A percentile compares a stretch with the other conserved stretches of the same genome.
These are phyloP conservation scores for Amanita phalloides DNA, from an alignment of 768 basidiomycete genomes.

Conservation along the genomic window DNA sequence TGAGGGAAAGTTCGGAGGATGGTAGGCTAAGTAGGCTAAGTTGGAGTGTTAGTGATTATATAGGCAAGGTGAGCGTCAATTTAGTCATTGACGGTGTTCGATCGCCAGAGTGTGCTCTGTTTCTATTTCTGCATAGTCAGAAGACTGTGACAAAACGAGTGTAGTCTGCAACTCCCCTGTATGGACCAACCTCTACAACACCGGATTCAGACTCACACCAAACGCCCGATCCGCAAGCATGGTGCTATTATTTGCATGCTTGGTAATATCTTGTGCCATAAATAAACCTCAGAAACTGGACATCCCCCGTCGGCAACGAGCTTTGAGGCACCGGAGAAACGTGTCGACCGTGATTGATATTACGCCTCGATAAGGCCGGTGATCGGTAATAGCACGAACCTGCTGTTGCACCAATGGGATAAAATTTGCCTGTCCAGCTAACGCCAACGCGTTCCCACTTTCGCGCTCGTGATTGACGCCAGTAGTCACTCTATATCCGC, in stretches of 20 bases:
- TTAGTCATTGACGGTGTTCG: too few relatives aligned
- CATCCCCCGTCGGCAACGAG: not conserved
- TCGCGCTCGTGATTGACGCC: too few relatives aligned
- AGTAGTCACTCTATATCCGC: too few relatives aligned
- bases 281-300: not conserved
- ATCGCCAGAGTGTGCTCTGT: too few relatives aligned
- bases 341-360: not conserved
- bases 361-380: not conserved
- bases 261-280: not conserved
- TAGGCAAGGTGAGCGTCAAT: not conserved
- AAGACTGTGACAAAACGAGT: too few relatives aligned
- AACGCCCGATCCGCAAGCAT: conserved; percentile 29
- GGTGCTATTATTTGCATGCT: conserved; percentile 13
- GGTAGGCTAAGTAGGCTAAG: too few relatives aligned
- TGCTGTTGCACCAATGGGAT: too few relatives aligned
- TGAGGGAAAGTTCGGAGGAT: too few relatives aligned
- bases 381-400: too few relatives aligned
- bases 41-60: not conserved
- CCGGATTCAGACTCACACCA: conserved; percentile 25
- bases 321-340: not conserved
- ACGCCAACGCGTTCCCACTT: too few relatives aligned
- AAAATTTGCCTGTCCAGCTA: too few relatives aligned
- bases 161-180: conserved; percentile 6
- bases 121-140: too few relatives aligned
- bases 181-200: conserved; percentile 18